phyloP scores from a whole-genome alignment of 768 basidiomycete genomes.

The Lactarius tabidus region DNA sequence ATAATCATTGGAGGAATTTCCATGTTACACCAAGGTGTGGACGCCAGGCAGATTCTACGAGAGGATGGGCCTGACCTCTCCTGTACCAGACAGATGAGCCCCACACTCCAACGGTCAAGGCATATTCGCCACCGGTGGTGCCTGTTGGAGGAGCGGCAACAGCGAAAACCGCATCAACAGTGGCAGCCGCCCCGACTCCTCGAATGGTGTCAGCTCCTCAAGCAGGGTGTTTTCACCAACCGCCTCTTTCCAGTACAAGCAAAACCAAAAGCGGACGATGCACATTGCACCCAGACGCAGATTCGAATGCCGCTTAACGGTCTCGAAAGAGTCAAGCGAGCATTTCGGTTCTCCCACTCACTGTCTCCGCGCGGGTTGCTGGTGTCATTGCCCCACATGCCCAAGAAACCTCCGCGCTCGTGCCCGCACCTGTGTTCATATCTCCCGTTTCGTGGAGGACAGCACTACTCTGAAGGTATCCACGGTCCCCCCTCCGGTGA shows the following conservation, averaged over 20 bases:
- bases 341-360: background rate
- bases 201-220: too few species aligned
- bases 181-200: too few species aligned
- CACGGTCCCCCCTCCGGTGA: background rate
- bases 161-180: too few species aligned
- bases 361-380: slow-evolving; percentile 11
- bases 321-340: slow-evolving; percentile 23
- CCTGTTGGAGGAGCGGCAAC: too few species aligned
- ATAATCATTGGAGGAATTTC: too few species aligned
- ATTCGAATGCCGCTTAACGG: slow-evolving; percentile 36
- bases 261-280: slow-evolving; percentile 52
- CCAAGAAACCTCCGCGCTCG: background rate
- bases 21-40: too few species aligned
- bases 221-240: slow-evolving; percentile 34
- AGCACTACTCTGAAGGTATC: slow-evolving; percentile 5
- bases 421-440: background rate
- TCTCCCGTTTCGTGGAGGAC: slow-evolving; percentile 4
- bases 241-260: slow-evolving; percentile 42
- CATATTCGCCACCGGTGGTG: too few species aligned
- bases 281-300: slow-evolving; percentile 68
- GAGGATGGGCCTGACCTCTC: too few species aligned
- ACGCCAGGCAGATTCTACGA: too few species aligned
- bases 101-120: too few species aligned
- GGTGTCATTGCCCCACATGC: slow-evolving; percentile 1
- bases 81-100: too few species aligned